Evolutionary conservation across 768 basidiomycete species (phyloP).

Genomic region (Rhizopogon vinicolor): DNA sequence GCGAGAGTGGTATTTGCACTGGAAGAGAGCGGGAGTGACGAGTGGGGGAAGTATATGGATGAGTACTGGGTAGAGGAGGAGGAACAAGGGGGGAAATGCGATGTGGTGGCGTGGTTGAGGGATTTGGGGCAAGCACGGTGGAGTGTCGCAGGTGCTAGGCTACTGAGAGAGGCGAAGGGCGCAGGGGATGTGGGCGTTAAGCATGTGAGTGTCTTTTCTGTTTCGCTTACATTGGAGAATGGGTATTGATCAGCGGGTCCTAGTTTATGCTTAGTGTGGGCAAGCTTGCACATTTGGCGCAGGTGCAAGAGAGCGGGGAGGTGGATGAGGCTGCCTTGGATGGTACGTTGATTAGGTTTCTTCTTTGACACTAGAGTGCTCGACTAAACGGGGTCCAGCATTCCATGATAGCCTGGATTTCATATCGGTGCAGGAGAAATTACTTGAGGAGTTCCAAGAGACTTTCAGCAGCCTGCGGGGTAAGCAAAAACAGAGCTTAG

Average conservation of each 20-base stretch:
- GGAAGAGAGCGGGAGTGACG: constrained; percentile 34
- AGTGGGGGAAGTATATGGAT: constrained; percentile 61
- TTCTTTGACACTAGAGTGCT: not conserved
- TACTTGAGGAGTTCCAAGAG: constrained; percentile 59
- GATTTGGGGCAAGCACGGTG: constrained; percentile 70
- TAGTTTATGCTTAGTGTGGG: constrained; percentile 91
- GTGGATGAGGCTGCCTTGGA: constrained; percentile 51
- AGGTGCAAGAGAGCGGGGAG: constrained; percentile 39
- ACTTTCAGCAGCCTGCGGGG: constrained; percentile 45
- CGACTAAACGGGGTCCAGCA: constrained; percentile 36
- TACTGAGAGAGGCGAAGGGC: constrained; percentile 56
- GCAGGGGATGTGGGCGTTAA: constrained; percentile 62
- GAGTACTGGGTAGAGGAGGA: constrained; percentile 50
- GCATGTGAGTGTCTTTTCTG: constrained; percentile 52
- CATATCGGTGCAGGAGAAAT: constrained; percentile 73
- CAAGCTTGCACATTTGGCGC: constrained; percentile 77
- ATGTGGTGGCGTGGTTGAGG: constrained; percentile 81
- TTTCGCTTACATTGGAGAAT: not conserved
- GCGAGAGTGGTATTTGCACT: constrained; percentile 78
- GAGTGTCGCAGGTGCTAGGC: constrained; percentile 55
- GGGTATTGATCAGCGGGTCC: constrained; percentile 3
- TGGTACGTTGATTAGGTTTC: constrained; percentile 33
- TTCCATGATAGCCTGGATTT: constrained; percentile 89
- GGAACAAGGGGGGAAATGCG: constrained; percentile 41
- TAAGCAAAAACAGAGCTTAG: constrained; percentile 55